These are phyloP conservation scores for Capronia epimyces DNA, from an alignment of 2,329 filamentous ascomycete species.

Conservation along the genomic window DNA sequence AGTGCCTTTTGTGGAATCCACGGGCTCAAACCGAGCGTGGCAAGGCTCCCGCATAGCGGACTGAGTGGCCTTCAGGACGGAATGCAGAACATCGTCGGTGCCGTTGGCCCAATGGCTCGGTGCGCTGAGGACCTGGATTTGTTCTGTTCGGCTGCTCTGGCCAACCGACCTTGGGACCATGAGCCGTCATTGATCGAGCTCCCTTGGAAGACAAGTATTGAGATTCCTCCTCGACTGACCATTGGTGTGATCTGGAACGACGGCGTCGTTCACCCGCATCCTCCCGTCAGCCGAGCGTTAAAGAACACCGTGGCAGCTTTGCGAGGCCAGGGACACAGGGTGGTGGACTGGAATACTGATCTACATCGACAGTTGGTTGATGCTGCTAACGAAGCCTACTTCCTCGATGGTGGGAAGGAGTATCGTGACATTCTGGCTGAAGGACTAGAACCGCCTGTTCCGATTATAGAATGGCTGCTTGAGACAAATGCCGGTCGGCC, in stretches of 20 bases:
- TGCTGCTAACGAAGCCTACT: conserved; percentile 47
- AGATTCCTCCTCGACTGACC: conserved; percentile 37
- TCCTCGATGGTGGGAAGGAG: conserved; percentile 55
- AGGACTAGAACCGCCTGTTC: conserved; percentile 54
- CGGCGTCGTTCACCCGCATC: conserved; percentile 58
- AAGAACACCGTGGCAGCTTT: conserved; percentile 42
- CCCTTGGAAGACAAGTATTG: conserved; percentile 40
- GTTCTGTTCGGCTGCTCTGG: conserved; percentile 39
- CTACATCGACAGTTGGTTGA: conserved; percentile 47
- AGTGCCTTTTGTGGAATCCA: conserved; percentile 49
- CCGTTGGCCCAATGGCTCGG: conserved; percentile 52
- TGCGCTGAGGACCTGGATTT: conserved; percentile 45
- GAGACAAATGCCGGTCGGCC: conserved; percentile 48
- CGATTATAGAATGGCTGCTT: conserved; percentile 55
- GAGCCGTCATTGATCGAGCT: conserved; percentile 50
- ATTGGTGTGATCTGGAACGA: conserved; percentile 62
- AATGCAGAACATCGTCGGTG: conserved; percentile 38
- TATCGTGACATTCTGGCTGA: conserved; percentile 47
- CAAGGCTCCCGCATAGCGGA: conserved; percentile 6
- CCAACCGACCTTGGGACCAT: conserved; percentile 47
- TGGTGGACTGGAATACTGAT: conserved; percentile 49
- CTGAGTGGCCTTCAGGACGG: conserved; percentile 10
- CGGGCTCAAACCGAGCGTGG: conserved; percentile 44
- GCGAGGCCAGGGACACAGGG: conserved; percentile 42
- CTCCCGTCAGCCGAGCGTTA: conserved; percentile 53